Percentiles rank a stretch among this genome's conserved stretches.
phyloP scores from a whole-genome alignment of 106 monocot species.

The Dioscorea alata region DNA sequence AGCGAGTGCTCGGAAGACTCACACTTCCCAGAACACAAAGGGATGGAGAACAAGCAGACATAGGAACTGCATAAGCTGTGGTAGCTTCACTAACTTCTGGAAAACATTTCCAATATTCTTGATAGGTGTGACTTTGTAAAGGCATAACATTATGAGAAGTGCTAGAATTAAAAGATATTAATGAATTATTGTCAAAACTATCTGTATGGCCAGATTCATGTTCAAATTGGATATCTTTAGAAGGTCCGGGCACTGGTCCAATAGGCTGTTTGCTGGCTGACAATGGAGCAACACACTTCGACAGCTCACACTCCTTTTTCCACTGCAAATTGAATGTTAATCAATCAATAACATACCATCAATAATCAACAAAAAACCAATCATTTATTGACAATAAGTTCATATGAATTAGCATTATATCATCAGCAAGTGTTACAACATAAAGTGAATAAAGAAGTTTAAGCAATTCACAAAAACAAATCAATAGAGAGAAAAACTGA shows the following conservation, averaged over 20 bases:
- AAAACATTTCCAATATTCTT: constrained; percentile 26
- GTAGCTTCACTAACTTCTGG: constrained; percentile 13
- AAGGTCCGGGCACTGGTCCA: constrained; percentile 15
- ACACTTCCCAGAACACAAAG: too few relatives aligned
- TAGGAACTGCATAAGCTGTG: background rate
- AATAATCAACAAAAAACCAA: too few relatives aligned
- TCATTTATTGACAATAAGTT: too few relatives aligned
- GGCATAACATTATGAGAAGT: constrained; percentile 77
- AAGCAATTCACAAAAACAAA: too few relatives aligned
- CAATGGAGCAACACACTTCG: constrained; percentile 22
- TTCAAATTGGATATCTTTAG: constrained; percentile 92
- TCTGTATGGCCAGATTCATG: constrained; percentile 49
- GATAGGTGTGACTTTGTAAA: constrained; percentile 96
- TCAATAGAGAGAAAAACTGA: too few relatives aligned
- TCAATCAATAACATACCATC: too few relatives aligned
- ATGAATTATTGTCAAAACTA: constrained; percentile 38
- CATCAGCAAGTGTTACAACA: too few relatives aligned
- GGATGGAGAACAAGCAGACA: too few relatives aligned
- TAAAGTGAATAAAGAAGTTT: too few relatives aligned
- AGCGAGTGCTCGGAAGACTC: too few relatives aligned
- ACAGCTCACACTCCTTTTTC: constrained; percentile 66
- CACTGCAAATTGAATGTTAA: constrained; percentile 47
- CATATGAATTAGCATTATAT: too few relatives aligned
- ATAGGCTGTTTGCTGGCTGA: constrained; percentile 16
- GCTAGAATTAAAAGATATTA: constrained; percentile 39